Conservation (phyloP, 2,329 filamentous ascomycete species). For the Fusarium xylarioides region DNA sequence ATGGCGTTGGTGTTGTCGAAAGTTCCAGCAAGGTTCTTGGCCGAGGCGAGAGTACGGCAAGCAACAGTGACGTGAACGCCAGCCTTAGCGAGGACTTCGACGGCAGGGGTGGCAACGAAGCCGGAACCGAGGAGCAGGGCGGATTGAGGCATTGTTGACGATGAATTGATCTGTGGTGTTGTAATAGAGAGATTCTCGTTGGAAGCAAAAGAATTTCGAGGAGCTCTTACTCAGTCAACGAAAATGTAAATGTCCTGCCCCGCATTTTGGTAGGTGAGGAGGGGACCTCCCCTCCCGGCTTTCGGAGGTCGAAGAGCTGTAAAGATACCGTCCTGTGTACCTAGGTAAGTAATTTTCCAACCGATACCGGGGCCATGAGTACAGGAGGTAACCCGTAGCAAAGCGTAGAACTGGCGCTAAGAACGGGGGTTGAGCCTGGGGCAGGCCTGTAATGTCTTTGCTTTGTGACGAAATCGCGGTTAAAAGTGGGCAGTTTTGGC, state of each 20-base stretch:
- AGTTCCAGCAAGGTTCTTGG: slow-evolving; percentile 77
- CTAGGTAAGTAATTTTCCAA: background rate
- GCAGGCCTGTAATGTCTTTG: slow-evolving; percentile 10
- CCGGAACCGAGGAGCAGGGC: slow-evolving; percentile 53
- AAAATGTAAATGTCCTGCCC: slow-evolving; percentile 17
- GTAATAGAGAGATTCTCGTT: slow-evolving; percentile 13
- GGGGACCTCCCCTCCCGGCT: slow-evolving; percentile 13
- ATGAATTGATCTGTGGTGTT: slow-evolving; percentile 1
- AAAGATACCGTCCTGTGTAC: background rate
- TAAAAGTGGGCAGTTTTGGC: slow-evolving; percentile 9
- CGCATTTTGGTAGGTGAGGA: slow-evolving; percentile 7
- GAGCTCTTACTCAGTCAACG: background rate
- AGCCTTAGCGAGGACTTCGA: slow-evolving; percentile 69
- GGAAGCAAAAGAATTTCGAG: slow-evolving; percentile 17
- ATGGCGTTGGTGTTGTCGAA: slow-evolving; percentile 79
- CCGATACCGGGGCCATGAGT: slow-evolving; percentile 16
- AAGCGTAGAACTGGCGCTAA: slow-evolving; percentile 1
- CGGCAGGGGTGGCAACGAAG: slow-evolving; percentile 70
- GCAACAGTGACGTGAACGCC: slow-evolving; percentile 75
- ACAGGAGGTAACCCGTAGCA: slow-evolving; percentile 6
- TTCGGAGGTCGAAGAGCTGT: slow-evolving; percentile 5
- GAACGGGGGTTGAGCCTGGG: background rate
- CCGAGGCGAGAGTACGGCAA: slow-evolving; percentile 81
- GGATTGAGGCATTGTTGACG: slow-evolving; percentile 43
- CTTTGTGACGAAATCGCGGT: slow-evolving; percentile 10